Evolutionary conservation across 2,329 filamentous ascomycete genomes (phyloP).

Genomic region (Pseudocercospora macadamiae): DNA sequence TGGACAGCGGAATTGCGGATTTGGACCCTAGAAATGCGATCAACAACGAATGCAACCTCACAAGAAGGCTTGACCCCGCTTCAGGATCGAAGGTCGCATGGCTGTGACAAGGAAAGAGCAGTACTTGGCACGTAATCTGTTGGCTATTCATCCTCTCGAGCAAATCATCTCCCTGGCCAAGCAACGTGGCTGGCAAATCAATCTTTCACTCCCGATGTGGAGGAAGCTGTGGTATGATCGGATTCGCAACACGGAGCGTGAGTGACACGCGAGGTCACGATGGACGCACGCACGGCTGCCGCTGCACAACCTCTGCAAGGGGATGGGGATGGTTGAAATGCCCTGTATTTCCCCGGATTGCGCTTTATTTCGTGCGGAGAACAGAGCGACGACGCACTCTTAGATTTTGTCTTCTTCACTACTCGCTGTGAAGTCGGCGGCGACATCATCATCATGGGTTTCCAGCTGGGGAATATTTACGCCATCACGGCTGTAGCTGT

Average conservation of each 20-base stretch:
- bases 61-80: neutral
- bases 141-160: no score
- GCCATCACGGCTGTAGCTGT: constrained; percentile 59
- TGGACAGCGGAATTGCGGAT: no score
- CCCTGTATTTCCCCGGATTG: neutral
- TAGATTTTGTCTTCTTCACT: neutral
- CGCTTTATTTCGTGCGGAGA: neutral
- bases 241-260: neutral
- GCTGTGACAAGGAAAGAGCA: neutral
- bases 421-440: neutral
- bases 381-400: neutral
- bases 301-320: neutral
- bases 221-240: no score
- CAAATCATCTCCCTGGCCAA: no score
- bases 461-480: constrained; percentile 57
- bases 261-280: neutral
- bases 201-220: constrained; percentile 1
- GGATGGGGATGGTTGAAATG: constrained; percentile 9
- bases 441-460: neutral
- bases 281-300: neutral
- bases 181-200: no score
- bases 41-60: constrained; percentile 1
- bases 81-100: neutral
- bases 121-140: no score
- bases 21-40: no score